Evolutionary conservation across 2,329 filamentous ascomycete genomes (phyloP), one percentile per base, ranked within the genome.

Genomic region (Beauveria bassiana): DNA sequence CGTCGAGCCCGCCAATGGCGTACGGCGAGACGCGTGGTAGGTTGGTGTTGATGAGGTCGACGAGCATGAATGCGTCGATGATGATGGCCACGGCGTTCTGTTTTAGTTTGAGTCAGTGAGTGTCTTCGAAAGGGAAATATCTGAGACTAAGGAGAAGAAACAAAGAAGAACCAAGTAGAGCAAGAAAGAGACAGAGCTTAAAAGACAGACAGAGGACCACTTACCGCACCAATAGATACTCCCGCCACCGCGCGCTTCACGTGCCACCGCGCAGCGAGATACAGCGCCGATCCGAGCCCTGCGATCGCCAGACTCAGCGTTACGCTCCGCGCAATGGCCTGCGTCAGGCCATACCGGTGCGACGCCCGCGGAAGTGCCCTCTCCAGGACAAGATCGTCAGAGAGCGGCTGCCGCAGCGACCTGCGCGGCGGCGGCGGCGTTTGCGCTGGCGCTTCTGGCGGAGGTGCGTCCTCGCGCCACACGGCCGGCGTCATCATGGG

Each of bases 81-180:
- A 61, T 28, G 31, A 61, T 61, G 31, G 59, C 59, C 24, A 61
- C 59, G n/a, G 40, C 51, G 40, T 61, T 61, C 59, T 61, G 12
- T 12, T 9, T 7, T 22, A 8, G 4, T 12, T 10, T 12, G 8
- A 49, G 24, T 31, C 1, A 10, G 18, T 28, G 2, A 45, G 5
- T 7, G 40, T n/a, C 1, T 16, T 42, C 7, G 40, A 2, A 42
- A 42, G 9, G 1, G 1, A 31, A 10, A 9, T 10, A 31, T 31
- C 28, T 10, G 4, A 10, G 31, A 1, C 10, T 12, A 31, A 4
- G 0, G 9, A 31, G 28, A 31, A 22, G 18, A 45, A 45, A 22
- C 20, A 22, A 22, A 20, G 9, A 26, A 31, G n/a, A 45, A 34
- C 7, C 2, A n/a, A n/a, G 20, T 47, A 20, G 16, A n/a, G 16